Base-by-base conservation (phyloP, 805 yeast genomes). In the Sugiyamaella chiloensis region DNA sequence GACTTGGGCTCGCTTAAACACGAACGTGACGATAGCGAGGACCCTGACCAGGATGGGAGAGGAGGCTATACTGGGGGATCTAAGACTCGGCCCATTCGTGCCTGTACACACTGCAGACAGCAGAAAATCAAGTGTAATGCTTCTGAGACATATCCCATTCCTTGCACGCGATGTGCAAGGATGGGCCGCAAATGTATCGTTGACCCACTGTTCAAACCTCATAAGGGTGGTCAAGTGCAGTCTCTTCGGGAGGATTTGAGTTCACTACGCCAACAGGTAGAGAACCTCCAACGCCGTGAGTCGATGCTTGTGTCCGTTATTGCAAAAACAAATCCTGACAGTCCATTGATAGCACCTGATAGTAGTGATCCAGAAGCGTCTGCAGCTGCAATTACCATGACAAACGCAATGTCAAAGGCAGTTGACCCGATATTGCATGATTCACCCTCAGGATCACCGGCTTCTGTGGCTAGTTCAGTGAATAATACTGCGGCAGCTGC, bases 71-170 rank as follows among this genome's bases (percentile, higher is more conserved):
- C 27, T 12, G 27, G 45, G 14, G 39, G 39, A 11, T 14, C 37
- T 20, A 26, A 27, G 24, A 91, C 86, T 59, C 69, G 96, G 47
- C 96, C 96, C 0, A 95, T 89, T 1, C 87, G 96, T 0, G 85
- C 96, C 2, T 90, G 97, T 62, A 87, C 96, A 0, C 93, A 88
- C 63, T 90, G 97, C 62, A 79, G 97, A 44, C 96, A 90, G 62
- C 96, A 89, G 64, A 90, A 90, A 66, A 88, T 90, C 64, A 85
- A 85, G 62, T 90, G 97, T 67, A 87, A 90, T 62, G 97, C 97
- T 1, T 78, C 87, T 2, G 90, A 85, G 19, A 79, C 83, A 53
- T 85, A 77, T 55, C 96, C 96, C 0, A 70, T 72, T 5, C 85
- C 96, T 0, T 90, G 97, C 64, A 76, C 84, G 14, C 67, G 96